Conservation (phyloP, 768 basidiomycete genomes). For the Tulasnella calospora region DNA sequence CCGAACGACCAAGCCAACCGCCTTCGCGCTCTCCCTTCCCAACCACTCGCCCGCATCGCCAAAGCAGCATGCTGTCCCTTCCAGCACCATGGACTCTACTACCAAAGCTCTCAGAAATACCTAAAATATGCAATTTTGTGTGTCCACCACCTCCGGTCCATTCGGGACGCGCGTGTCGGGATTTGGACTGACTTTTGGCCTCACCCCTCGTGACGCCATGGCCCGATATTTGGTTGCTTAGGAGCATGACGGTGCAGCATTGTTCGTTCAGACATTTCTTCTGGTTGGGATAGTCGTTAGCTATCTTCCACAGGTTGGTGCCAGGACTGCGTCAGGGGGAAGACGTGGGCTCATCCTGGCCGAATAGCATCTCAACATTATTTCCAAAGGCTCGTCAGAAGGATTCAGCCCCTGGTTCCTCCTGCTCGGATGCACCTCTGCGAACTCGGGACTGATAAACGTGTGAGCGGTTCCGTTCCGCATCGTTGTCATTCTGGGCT, state of each 20-base stretch:
- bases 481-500: slow-evolving; percentile 9
- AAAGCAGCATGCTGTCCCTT: not conserved
- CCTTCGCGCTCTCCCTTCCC: not conserved
- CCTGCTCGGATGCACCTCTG: slow-evolving; percentile 79
- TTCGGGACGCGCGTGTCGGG: not conserved
- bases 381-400: slow-evolving; percentile 68
- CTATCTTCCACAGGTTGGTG: slow-evolving; percentile 70
- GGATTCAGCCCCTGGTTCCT: slow-evolving; percentile 92
- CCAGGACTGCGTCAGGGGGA: not conserved
- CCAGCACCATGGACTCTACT: not conserved
- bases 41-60: not conserved
- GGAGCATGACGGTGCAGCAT: slow-evolving; percentile 15
- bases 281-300: slow-evolving; percentile 66
- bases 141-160: not conserved
- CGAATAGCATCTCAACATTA: slow-evolving; percentile 70
- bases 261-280: slow-evolving; percentile 16
- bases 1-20: not conserved
- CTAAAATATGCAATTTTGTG: not conserved
- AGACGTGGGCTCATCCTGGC: not conserved
- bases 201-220: not conserved
- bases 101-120: not conserved
- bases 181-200: not conserved
- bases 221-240: not conserved
- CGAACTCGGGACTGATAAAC: slow-evolving; percentile 78
- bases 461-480: slow-evolving; percentile 46